Base-by-base conservation (phyloP, 768 basidiomycete genomes). In the Podaxis sp. region DNA sequence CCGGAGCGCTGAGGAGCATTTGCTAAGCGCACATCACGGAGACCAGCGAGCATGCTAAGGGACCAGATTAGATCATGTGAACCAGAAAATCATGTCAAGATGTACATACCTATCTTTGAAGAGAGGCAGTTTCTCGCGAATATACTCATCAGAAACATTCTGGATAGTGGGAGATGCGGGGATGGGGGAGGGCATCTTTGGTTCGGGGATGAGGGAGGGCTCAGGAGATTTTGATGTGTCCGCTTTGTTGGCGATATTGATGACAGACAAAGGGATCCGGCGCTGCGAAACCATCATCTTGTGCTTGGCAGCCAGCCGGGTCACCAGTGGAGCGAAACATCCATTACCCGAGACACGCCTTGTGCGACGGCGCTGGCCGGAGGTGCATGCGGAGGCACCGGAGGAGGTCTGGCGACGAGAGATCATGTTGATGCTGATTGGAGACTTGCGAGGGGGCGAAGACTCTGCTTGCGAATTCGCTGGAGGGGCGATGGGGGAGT, bases 71-170 rank as follows among this genome's bases (percentile, higher is more conserved):
- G 22, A 49, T 54, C 39, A 54, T 46, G 59, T 52, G 59, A 5
- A 2, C 3, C 22, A 13, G 15, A 8, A 8, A 24, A 40, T 54
- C 39, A 53, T 7, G 17, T 54, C 2, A 52, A 38, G 26, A 44
- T 40, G 13, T 39, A 53, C 59, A 52, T n/a, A 61, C 59, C 59
- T 53, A n/a, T 61, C 51, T 30, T 53, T 40, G 59, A 61, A 61
- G 8, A 61, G 51, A 5, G 38, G 39, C 2, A 61, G 52, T n/a
- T 61, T 61, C 13, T 61, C 52, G 52, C 59, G 59, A 40, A 54
- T 4, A 2, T 61, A 61, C 15, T 61, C 59, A 3, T 17, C 59
- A 12, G 52, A 52, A 5, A 40, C 36, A 17, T 17, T 24, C 13
- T 13, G 6, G 8, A 12, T n/a, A n/a, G 51, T 19, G 24, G 59